Evolutionary conservation across 1,284 basidiomycete species (phyloP).

Genomic region (Ustilago shanxiensis): DNA sequence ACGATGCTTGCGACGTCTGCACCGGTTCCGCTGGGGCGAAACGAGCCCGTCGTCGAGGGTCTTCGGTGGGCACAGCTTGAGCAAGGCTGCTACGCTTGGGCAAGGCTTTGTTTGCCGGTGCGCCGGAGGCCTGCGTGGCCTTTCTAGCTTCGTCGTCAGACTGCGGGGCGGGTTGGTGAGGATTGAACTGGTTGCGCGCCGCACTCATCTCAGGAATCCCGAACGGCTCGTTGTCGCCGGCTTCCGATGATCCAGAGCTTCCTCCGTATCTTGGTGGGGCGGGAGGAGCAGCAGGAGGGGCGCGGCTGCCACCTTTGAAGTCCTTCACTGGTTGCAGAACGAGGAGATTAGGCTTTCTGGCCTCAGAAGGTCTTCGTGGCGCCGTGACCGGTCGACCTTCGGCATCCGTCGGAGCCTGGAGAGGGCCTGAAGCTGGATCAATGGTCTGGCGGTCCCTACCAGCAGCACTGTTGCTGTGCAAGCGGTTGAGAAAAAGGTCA

Average conservation of each 20-base stretch:
- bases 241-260: constrained; percentile 29
- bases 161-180: constrained; percentile 27
- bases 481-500: constrained; percentile 20
- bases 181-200: constrained; percentile 29
- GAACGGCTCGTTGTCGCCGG: constrained; percentile 22
- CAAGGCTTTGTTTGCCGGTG: not conserved
- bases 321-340: constrained; percentile 33
- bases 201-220: constrained; percentile 47
- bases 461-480: constrained; percentile 11
- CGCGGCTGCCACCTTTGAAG: constrained; percentile 30
- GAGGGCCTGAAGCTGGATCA: not conserved
- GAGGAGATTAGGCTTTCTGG: constrained; percentile 25
- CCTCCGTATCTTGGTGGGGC: not conserved
- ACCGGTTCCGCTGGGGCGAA: not conserved
- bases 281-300: not conserved
- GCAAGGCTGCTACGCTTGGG: constrained; percentile 2
- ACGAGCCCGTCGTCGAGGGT: constrained; percentile 30
- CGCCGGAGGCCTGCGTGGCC: not conserved
- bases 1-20: not conserved
- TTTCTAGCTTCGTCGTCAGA: constrained; percentile 16
- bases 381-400: constrained; percentile 13
- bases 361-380: constrained; percentile 25
- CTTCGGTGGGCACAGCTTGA: not conserved
- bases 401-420: constrained; percentile 18
- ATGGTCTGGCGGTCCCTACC: not conserved